Evolutionary conservation across 495 filamentous ascomycete species (phyloP).

Genomic region (Annulohypoxylon stygium): DNA sequence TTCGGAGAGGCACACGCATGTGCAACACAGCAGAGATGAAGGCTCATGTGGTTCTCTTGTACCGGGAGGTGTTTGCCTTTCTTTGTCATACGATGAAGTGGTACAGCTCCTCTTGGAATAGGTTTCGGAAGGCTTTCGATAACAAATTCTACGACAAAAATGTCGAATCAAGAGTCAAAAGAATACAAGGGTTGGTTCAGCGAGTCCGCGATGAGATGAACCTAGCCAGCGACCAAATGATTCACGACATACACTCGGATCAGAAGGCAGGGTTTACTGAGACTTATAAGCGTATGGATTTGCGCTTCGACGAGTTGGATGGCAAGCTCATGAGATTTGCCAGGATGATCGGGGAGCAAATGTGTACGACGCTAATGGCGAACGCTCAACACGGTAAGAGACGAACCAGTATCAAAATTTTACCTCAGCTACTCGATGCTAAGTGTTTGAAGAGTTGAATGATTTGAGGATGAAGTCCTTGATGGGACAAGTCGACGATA

Average conservation of each 20-base stretch:
- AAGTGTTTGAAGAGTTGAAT: not conserved
- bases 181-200: not conserved
- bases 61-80: not conserved
- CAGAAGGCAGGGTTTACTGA: not conserved
- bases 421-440: not conserved
- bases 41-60: not conserved
- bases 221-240: not conserved
- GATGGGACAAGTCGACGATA: not conserved
- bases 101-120: conserved; percentile 1
- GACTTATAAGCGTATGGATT: not conserved
- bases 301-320: not conserved
- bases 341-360: conserved; percentile 13
- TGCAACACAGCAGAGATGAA: conserved; percentile 1
- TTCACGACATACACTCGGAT: not conserved
- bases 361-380: not conserved
- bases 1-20: conserved; percentile 4
- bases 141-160: conserved; percentile 10
- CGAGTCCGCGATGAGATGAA: conserved; percentile 4
- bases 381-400: not conserved
- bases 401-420: not conserved
- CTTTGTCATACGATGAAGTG: conserved; percentile 4
- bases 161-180: conserved; percentile 1
- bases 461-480: not conserved
- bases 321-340: not conserved
- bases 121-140: conserved; percentile 2